phyloP scores from a whole-genome alignment of 1,139 yeast species.

The Zygoascus sp. region DNA sequence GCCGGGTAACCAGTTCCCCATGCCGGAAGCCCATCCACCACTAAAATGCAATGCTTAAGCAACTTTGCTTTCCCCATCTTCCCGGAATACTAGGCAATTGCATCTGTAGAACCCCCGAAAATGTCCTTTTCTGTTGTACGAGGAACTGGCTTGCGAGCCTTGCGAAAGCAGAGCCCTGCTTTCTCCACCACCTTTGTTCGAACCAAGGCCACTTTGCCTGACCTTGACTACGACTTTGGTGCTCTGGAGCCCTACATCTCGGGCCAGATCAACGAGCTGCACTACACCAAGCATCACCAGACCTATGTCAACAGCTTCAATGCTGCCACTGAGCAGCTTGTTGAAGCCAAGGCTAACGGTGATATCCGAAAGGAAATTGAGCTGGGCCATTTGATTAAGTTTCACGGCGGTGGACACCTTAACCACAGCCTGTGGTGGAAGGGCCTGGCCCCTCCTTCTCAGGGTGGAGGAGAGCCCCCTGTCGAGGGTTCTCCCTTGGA shows the following conservation, averaged over 20 bases:
- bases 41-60: background rate
- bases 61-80: constrained; percentile 1
- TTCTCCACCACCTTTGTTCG: constrained; percentile 14
- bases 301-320: constrained; percentile 90
- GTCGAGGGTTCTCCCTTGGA: constrained; percentile 53
- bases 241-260: constrained; percentile 90
- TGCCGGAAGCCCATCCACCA: background rate
- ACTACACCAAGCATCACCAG: constrained; percentile 91
- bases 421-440: constrained; percentile 90
- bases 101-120: background rate
- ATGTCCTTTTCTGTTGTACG: constrained; percentile 14
- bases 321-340: constrained; percentile 71
- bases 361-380: constrained; percentile 64
- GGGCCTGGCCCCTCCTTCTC: constrained; percentile 74
- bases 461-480: constrained; percentile 86
- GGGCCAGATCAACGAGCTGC: constrained; percentile 81
- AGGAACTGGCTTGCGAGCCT: background rate
- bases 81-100: background rate
- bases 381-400: constrained; percentile 76
- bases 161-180: constrained; percentile 7
- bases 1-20: background rate
- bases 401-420: constrained; percentile 93
- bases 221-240: constrained; percentile 79
- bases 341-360: constrained; percentile 62
- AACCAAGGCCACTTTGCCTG: constrained; percentile 50